Conservation (phyloP, 495 filamentous ascomycete species). For the Baudoinia panamericana region DNA sequence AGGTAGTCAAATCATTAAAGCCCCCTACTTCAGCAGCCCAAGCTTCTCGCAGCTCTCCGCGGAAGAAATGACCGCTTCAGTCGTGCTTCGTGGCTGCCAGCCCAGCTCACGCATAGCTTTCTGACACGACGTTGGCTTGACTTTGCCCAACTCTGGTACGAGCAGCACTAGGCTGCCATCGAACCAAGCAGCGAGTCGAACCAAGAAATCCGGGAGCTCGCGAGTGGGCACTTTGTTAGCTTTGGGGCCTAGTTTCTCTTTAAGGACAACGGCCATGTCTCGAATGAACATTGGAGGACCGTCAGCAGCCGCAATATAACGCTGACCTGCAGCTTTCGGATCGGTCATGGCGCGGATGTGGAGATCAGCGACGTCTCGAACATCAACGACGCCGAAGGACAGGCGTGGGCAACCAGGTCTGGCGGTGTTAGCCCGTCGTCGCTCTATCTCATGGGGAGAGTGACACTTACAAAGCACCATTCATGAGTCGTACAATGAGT, state of each 20-base stretch:
- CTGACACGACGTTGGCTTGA: slow-evolving; percentile 9
- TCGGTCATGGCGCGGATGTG: slow-evolving; percentile 16
- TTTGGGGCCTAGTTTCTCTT: slow-evolving; percentile 11
- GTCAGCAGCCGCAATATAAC: slow-evolving; percentile 8
- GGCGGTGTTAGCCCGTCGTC: too few species aligned
- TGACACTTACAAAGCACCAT: neutral
- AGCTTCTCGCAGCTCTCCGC: slow-evolving; percentile 13
- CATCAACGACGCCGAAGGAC: slow-evolving; percentile 14
- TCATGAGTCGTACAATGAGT: slow-evolving; percentile 12
- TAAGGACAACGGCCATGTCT: slow-evolving; percentile 11
- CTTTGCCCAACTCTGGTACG: slow-evolving; percentile 13
- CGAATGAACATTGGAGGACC: slow-evolving; percentile 4
- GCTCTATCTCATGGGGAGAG: neutral
- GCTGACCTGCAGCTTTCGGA: slow-evolving; percentile 17
- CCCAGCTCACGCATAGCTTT: slow-evolving; percentile 14
- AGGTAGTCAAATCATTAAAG: too few species aligned
- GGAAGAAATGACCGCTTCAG: slow-evolving; percentile 12
- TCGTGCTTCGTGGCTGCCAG: slow-evolving; percentile 14
- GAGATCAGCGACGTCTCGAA: slow-evolving; percentile 19
- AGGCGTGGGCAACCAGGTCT: slow-evolving; percentile 13
- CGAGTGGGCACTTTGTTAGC: slow-evolving; percentile 16
- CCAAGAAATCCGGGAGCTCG: slow-evolving; percentile 9
- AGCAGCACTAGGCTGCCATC: slow-evolving; percentile 12
- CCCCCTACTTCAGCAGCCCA: slow-evolving; percentile 13
- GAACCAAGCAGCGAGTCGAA: slow-evolving; percentile 8